These are phyloP conservation scores for Talaromyces piceae DNA, from an alignment of 2,329 filamentous ascomycete species.

Conservation along the genomic window DNA sequence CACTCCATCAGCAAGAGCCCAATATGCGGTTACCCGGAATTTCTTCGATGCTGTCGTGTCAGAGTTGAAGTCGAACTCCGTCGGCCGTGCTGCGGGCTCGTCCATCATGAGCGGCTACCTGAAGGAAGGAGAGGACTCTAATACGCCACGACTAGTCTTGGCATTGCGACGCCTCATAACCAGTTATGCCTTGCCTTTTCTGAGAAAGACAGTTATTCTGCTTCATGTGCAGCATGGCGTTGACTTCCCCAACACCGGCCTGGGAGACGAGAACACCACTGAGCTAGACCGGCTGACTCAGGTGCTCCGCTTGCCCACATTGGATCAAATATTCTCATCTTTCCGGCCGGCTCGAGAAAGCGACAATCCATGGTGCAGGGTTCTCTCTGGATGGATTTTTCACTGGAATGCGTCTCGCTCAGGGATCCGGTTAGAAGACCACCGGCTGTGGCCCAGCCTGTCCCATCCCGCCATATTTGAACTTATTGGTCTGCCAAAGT, in stretches of 20 bases:
- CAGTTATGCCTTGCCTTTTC: conserved; percentile 81
- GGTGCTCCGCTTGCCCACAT: conserved; percentile 64
- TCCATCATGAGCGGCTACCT: conserved; percentile 31
- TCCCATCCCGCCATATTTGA: conserved; percentile 91
- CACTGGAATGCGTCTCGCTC: conserved; percentile 32
- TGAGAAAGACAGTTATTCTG: conserved; percentile 77
- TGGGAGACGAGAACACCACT: conserved; percentile 56
- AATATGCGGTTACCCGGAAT: conserved; percentile 23
- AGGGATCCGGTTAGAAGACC: conserved; percentile 25
- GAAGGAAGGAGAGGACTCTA: conserved; percentile 30
- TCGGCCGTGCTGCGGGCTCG: conserved; percentile 27
- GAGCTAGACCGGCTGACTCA: conserved; percentile 78
- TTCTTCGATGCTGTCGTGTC: conserved; percentile 34
- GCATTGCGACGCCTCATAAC: conserved; percentile 44
- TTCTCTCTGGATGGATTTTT: conserved; percentile 65
- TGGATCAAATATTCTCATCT: conserved; percentile 68
- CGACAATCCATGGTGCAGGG: conserved; percentile 38
- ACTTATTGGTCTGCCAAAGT: conserved; percentile 81
- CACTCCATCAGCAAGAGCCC: conserved; percentile 22
- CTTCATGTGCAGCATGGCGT: conserved; percentile 84
- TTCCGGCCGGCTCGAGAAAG: conserved; percentile 38
- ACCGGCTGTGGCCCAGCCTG: conserved; percentile 40
- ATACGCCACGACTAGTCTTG: conserved; percentile 24
- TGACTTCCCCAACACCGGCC: conserved; percentile 67
- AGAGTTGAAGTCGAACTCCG: conserved; percentile 29